Percentiles rank a stretch among this genome's conserved stretches.
phyloP scores from a whole-genome alignment of 306 rosid genomes.

The Prinsepia uniflora region DNA sequence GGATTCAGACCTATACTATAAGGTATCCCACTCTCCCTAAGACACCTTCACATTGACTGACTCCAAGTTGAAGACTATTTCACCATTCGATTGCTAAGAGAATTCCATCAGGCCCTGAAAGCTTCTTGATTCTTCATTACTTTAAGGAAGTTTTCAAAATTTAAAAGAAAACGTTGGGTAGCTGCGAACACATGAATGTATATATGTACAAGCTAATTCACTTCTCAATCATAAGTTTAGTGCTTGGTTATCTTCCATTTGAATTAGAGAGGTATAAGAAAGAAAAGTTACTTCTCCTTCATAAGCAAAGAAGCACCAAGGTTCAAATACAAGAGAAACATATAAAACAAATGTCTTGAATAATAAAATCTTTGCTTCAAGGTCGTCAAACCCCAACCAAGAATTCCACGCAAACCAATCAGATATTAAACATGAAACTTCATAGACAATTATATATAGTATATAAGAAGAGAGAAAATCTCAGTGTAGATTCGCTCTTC shows the following conservation, averaged over 20 bases:
- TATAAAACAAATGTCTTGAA: constrained; percentile 39
- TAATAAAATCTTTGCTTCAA: constrained; percentile 79
- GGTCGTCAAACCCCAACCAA: constrained; percentile 83
- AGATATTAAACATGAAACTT: constrained; percentile 5
- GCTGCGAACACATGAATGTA: background rate
- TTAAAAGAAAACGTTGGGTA: background rate
- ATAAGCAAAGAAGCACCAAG: background rate
- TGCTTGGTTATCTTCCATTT: background rate
- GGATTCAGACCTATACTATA: no score
- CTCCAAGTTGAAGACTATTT: constrained; percentile 62
- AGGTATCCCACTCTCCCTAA: no score
- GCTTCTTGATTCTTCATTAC: constrained; percentile 58
- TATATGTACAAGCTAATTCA: background rate
- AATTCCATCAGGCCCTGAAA: constrained; percentile 31
- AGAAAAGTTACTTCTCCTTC: background rate
- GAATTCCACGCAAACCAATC: constrained; percentile 17
- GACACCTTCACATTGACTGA: constrained; percentile 67
- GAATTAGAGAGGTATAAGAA: background rate
- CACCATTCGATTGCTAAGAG: constrained; percentile 32
- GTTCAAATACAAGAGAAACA: background rate
- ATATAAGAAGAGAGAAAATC: constrained; percentile 33
- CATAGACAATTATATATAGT: background rate
- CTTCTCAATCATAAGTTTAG: no score
- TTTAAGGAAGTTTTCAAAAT: constrained; percentile 13
- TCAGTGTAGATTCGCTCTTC: constrained; percentile 71